These are phyloP conservation scores for Cordia subcordata DNA, from an alignment of 257 asterid species.

Conservation along the genomic window DNA sequence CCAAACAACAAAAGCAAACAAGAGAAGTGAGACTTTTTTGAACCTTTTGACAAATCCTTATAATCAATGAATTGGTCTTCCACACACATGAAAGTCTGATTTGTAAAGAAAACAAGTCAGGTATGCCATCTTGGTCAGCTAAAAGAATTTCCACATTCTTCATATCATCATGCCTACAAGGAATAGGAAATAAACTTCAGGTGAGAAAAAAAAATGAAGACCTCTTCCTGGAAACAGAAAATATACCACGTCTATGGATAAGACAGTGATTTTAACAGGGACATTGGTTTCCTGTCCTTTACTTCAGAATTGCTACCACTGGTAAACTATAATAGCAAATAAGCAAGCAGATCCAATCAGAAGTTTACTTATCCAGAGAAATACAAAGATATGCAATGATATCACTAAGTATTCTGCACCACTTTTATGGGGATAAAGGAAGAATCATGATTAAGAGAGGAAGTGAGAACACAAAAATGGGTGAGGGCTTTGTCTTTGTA, in stretches of 20 bases:
- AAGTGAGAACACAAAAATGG: too few species aligned
- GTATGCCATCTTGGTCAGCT: conserved; percentile 28
- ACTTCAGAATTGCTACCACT: too few species aligned
- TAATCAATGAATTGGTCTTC: conserved; percentile 38
- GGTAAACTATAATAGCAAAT: too few species aligned
- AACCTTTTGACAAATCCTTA: conserved; percentile 68
- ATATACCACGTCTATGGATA: too few species aligned
- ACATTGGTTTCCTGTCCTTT: background rate
- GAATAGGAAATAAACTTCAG: conserved; percentile 21
- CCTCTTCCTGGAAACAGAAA: too few species aligned
- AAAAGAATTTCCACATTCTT: conserved; percentile 33
- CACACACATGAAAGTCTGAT: conserved; percentile 40
- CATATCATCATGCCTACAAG: conserved; percentile 57
- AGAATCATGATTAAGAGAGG: too few species aligned
- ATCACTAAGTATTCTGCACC: too few species aligned
- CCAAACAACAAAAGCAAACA: conserved; percentile 2
- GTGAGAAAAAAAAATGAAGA: conserved; percentile 9
- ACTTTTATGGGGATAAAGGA: too few species aligned
- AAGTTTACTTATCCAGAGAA: too few species aligned
- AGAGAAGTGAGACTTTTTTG: background rate
- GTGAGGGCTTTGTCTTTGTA: too few species aligned
- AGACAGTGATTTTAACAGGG: background rate
- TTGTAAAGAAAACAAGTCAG: conserved; percentile 50
- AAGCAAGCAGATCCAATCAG: too few species aligned
- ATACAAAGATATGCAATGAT: too few species aligned